Base-by-base conservation (phyloP, 306 rosid species). In the Cucurbita ficifolia region DNA sequence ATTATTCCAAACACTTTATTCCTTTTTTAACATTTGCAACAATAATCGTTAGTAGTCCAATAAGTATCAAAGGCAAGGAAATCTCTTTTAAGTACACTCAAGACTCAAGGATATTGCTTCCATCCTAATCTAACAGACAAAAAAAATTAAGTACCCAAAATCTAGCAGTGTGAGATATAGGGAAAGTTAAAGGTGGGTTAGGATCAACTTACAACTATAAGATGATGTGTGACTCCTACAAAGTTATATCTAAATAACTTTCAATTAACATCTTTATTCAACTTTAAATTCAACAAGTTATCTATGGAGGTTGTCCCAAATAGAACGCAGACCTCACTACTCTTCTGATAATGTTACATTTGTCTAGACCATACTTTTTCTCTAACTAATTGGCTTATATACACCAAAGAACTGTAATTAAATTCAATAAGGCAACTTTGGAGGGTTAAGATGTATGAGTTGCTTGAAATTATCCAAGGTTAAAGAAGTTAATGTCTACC, bases 341-440 rank as follows among this genome's bases (percentile, higher is more conserved):
- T 88, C 88, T 95, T 95, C 97, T 55, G 91, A 87, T 53, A 96
- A 85, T 74, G 90, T 95, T 56, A 22, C 73, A 46, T 14, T 46
- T 21, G 80, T 77, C 92, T 82, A 39, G 96, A 91, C 96, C 96
- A 87, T 76, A 94, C 87, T 85, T 78, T 91, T 82, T 94, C 99
- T 79, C 91, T 91, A 58, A 89, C 91, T 78, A 87, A 5, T 18
- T 19, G 7, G 36, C 8, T 39, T 64, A 64, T 10, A 21, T 45
- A 19, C 39, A 0, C 19, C 56, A 21, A 45, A 10, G 19, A 45
- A 11, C 12, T 21, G 54, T 6, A 68, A 46, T 12, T 5, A 24
- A 48, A 69, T 48, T 45, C 55, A 72, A 3, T 55, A 53, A 53
- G 19, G 2, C 50, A 67, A 45, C 68, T 75, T 79, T 43, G 71